Evolutionary conservation across 805 yeast species (phyloP).

Genomic region (Zygotorulaspora chibaensis): DNA sequence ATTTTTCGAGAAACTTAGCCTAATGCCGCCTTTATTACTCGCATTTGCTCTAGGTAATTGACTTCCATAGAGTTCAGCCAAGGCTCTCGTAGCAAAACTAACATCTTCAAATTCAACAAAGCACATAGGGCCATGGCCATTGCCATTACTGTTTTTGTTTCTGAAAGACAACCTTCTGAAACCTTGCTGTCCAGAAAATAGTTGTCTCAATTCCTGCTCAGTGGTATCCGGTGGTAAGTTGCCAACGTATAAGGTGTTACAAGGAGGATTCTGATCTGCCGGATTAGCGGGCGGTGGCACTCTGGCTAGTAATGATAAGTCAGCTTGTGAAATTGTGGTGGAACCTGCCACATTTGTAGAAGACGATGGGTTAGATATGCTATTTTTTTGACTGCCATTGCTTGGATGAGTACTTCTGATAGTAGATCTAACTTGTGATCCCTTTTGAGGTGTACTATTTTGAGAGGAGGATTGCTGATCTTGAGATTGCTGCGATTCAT

Average conservation of each 20-base stretch:
- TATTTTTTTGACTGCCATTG: conserved; percentile 19
- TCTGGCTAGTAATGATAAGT: conserved; percentile 66
- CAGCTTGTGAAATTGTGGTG: conserved; percentile 43
- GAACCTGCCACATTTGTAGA: conserved; percentile 19
- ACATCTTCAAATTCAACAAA: conserved; percentile 98
- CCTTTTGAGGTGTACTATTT: conserved; percentile 19
- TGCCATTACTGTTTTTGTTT: conserved; percentile 54
- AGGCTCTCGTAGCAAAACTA: conserved; percentile 84
- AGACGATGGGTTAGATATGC: conserved; percentile 31
- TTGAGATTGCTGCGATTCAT: conserved; percentile 12
- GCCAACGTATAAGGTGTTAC: conserved; percentile 95
- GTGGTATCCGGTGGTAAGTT: conserved; percentile 96
- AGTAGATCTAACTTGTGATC: conserved; percentile 15
- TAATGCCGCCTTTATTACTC: conserved; percentile 78
- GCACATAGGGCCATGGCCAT: conserved; percentile 96
- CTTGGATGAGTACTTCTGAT: conserved; percentile 17
- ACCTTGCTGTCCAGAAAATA: conserved; percentile 86
- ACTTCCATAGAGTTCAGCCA: conserved; percentile 90
- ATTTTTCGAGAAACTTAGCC: conserved; percentile 90
- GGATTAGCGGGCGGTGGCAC: conserved; percentile 95
- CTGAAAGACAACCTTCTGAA: conserved; percentile 90
- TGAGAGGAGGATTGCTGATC: conserved; percentile 16
- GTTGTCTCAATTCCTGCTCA: conserved; percentile 81
- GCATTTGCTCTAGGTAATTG: conserved; percentile 73
- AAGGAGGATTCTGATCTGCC: conserved; percentile 98